Conservation (phyloP, 176 grass and related monocot genomes). For the Avena eriantha region DNA sequence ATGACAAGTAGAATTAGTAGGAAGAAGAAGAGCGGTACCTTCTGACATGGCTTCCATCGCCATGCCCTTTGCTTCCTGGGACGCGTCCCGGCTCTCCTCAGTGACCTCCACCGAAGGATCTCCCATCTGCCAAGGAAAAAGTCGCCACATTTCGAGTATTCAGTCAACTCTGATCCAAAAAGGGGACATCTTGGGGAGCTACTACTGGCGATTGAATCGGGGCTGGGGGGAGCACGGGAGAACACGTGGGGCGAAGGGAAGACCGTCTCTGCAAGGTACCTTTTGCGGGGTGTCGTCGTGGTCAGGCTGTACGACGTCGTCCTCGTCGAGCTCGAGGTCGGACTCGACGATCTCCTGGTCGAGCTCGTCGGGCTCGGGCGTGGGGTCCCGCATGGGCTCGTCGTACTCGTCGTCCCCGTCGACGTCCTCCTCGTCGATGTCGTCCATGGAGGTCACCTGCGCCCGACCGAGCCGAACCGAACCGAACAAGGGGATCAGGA, state of each 20-base stretch:
- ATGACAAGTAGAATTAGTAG: neutral
- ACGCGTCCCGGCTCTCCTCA: conserved; percentile 86
- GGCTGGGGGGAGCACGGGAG: too few species aligned
- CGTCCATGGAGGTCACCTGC: conserved; percentile 68
- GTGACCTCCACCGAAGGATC: conserved; percentile 77
- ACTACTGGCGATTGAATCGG: too few species aligned
- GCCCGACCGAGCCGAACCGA: neutral
- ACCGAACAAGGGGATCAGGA: neutral
- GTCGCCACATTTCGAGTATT: neutral
- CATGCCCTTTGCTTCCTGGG: conserved; percentile 84
- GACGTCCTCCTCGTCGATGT: conserved; percentile 58
- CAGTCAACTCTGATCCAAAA: neutral
- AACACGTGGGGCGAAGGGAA: too few species aligned
- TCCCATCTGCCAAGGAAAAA: conserved; percentile 68
- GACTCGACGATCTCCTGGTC: conserved; percentile 95
- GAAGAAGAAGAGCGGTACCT: conserved; percentile 37
- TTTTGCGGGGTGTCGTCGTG: conserved; percentile 90
- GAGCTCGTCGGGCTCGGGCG: conserved; percentile 81
- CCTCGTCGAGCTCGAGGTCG: conserved; percentile 86
- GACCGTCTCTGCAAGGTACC: conserved; percentile 26
- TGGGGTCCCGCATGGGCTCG: conserved; percentile 51
- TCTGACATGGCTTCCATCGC: conserved; percentile 92
- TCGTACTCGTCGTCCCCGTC: conserved; percentile 50
- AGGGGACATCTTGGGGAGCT: too few species aligned
- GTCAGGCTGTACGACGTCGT: conserved; percentile 83